phyloP scores from a whole-genome alignment of 2,329 filamentous ascomycete species.

The Diaporthe helianthi region DNA sequence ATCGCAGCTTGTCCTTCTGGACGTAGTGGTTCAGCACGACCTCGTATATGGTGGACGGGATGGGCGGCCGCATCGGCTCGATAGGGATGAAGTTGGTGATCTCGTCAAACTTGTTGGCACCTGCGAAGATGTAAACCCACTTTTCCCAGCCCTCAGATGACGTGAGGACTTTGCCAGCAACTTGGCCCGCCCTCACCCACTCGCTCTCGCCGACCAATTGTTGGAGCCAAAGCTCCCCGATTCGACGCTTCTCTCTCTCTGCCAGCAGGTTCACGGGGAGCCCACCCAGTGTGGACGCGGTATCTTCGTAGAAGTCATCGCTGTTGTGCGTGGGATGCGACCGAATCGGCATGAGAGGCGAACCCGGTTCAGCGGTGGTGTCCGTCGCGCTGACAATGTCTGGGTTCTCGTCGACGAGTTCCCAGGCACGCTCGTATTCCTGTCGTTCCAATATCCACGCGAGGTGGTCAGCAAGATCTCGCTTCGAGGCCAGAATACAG shows the following conservation, averaged over 20 bases:
- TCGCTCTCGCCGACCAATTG: slow-evolving; percentile 78
- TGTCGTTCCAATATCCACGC: slow-evolving; percentile 84
- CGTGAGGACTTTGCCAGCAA: slow-evolving; percentile 83
- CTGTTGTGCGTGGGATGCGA: slow-evolving; percentile 42
- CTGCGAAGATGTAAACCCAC: slow-evolving; percentile 92
- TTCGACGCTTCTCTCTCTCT: slow-evolving; percentile 86
- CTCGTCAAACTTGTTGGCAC: slow-evolving; percentile 85
- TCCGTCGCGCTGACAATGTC: slow-evolving; percentile 65
- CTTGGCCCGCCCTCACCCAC: slow-evolving; percentile 79
- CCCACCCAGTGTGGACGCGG: slow-evolving; percentile 67
- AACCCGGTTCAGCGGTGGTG: slow-evolving; percentile 46
- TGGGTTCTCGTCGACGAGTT: slow-evolving; percentile 85
- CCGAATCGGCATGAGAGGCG: slow-evolving; percentile 46
- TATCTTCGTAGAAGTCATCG: slow-evolving; percentile 79
- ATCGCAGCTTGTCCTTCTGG: slow-evolving; percentile 74
- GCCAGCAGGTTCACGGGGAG: slow-evolving; percentile 69
- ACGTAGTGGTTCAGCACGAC: slow-evolving; percentile 90
- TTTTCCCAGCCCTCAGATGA: slow-evolving; percentile 89
- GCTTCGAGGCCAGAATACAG: slow-evolving; percentile 88
- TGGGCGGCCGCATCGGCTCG: slow-evolving; percentile 76
- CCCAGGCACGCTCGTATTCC: slow-evolving; percentile 86
- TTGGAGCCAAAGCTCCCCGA: slow-evolving; percentile 93
- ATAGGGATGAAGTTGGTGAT: slow-evolving; percentile 85
- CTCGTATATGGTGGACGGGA: slow-evolving; percentile 86
- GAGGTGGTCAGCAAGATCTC: slow-evolving; percentile 85